These are phyloP conservation scores for Metschnikowia drakensbergensis DNA, from an alignment of 805 yeast genomes.

Conservation along the genomic window DNA sequence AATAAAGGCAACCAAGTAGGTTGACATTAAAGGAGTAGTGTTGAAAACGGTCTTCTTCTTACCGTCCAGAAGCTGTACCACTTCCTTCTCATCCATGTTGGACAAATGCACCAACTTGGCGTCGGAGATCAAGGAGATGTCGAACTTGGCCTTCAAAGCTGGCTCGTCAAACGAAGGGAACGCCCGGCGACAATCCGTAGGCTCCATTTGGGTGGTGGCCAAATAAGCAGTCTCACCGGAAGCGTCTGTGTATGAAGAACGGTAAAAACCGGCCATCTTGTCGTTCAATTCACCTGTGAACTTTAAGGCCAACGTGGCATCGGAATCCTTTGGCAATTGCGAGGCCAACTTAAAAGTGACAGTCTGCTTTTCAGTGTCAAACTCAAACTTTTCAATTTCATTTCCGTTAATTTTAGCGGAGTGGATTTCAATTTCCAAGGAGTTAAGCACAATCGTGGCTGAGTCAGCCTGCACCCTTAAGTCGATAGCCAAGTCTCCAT, in stretches of 20 bases:
- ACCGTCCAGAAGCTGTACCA: constrained; percentile 37
- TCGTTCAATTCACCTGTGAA: constrained; percentile 66
- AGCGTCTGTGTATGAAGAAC: constrained; percentile 55
- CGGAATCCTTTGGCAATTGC: constrained; percentile 31
- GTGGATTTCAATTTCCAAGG: constrained; percentile 60
- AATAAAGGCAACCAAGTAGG: constrained; percentile 80
- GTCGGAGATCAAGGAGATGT: constrained; percentile 56
- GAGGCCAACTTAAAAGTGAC: constrained; percentile 40
- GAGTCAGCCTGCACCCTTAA: constrained; percentile 49
- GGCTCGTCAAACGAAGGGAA: constrained; percentile 89
- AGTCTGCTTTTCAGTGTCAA: constrained; percentile 37
- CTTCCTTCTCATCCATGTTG: constrained; percentile 61
- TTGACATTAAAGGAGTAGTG: constrained; percentile 78
- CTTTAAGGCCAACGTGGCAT: constrained; percentile 44
- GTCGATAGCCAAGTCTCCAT: constrained; percentile 53
- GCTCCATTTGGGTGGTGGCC: constrained; percentile 84
- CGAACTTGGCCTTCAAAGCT: constrained; percentile 69
- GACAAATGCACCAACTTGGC: constrained; percentile 57
- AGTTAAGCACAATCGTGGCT: constrained; percentile 51
- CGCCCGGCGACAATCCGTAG: constrained; percentile 83
- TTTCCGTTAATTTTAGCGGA: constrained; percentile 38
- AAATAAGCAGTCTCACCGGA: constrained; percentile 65
- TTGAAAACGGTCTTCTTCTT: constrained; percentile 60
- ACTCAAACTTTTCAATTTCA: constrained; percentile 22
- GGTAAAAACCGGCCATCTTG: constrained; percentile 80